Percentiles rank a stretch among this genome's conserved stretches.
Conservation (phyloP, 352 stramenopile species). For the Phytophthora niederhauseri region DNA sequence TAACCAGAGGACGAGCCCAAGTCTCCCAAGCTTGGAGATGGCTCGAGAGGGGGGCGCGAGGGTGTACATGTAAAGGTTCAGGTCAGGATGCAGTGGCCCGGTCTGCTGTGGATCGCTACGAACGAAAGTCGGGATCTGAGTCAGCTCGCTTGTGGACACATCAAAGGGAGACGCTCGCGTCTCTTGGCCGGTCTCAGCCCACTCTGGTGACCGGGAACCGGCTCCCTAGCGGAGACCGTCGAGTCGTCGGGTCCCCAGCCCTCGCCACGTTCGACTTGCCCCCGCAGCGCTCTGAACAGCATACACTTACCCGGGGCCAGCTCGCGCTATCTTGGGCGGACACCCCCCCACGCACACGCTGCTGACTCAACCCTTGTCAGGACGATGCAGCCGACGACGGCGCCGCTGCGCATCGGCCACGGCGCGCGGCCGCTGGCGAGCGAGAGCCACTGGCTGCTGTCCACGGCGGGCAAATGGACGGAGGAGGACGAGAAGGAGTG, state of each 20-base stretch:
- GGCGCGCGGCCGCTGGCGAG: slow-evolving; percentile 33
- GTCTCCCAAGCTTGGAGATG: no score
- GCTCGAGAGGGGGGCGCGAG: no score
- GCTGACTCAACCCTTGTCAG: background rate
- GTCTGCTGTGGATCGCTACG: no score
- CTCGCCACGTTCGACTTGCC: background rate
- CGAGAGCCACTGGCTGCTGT: slow-evolving; percentile 54
- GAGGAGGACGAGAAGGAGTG: slow-evolving; percentile 56
- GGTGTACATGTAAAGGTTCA: no score
- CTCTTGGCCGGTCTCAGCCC: background rate
- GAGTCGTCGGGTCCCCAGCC: background rate
- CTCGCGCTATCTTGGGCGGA: background rate
- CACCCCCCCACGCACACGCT: background rate
- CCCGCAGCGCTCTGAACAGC: slow-evolving; percentile 19
- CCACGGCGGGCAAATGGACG: slow-evolving; percentile 47
- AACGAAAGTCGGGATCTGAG: background rate
- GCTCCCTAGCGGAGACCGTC: slow-evolving; percentile 4
- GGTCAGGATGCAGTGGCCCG: no score
- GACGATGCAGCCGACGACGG: slow-evolving; percentile 14
- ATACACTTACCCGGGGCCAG: slow-evolving; percentile 6
- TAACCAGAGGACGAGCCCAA: background rate
- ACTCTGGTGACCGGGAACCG: slow-evolving; percentile 14
- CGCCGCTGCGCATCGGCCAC: slow-evolving; percentile 29
- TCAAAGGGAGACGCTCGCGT: background rate
- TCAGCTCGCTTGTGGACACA: background rate